phyloP scores from a whole-genome alignment of 768 basidiomycete species.

The Suillus decipiens region DNA sequence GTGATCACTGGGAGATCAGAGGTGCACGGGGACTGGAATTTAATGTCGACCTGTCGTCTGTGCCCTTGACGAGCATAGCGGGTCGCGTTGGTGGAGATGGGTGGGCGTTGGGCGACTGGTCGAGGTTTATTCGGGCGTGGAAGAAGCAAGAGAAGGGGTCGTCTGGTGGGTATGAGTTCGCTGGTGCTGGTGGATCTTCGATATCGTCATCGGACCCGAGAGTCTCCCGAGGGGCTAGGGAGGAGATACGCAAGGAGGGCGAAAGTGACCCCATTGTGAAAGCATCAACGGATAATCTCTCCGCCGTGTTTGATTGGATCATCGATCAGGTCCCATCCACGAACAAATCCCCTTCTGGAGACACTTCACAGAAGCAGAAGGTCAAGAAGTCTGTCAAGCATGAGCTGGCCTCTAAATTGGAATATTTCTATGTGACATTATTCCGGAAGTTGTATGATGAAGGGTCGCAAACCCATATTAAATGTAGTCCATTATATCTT shows the following conservation, averaged over 20 bases:
- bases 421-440: constrained; percentile 91
- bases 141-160: constrained; percentile 52
- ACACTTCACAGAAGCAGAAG: constrained; percentile 24
- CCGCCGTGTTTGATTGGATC: constrained; percentile 78
- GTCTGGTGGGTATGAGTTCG: constrained; percentile 35
- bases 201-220: constrained; percentile 7
- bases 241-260: constrained; percentile 29
- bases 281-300: constrained; percentile 70
- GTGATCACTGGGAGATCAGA: constrained; percentile 96
- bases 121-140: constrained; percentile 61
- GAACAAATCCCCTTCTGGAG: constrained; percentile 17
- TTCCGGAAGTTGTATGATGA: constrained; percentile 91
- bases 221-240: constrained; percentile 18
- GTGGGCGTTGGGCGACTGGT: constrained; percentile 57
- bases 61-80: constrained; percentile 40
- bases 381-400: constrained; percentile 35
- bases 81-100: constrained; percentile 42
- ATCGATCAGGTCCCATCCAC: constrained; percentile 63
- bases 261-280: constrained; percentile 58
- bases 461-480: constrained; percentile 54
- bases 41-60: constrained; percentile 59
- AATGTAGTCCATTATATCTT: constrained; percentile 20
- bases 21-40: constrained; percentile 82
- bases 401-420: constrained; percentile 66
- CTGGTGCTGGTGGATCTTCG: constrained; percentile 19